These are phyloP conservation scores for Pisolithus thermaeus DNA, from an alignment of 1,284 basidiomycete genomes.

Conservation along the genomic window DNA sequence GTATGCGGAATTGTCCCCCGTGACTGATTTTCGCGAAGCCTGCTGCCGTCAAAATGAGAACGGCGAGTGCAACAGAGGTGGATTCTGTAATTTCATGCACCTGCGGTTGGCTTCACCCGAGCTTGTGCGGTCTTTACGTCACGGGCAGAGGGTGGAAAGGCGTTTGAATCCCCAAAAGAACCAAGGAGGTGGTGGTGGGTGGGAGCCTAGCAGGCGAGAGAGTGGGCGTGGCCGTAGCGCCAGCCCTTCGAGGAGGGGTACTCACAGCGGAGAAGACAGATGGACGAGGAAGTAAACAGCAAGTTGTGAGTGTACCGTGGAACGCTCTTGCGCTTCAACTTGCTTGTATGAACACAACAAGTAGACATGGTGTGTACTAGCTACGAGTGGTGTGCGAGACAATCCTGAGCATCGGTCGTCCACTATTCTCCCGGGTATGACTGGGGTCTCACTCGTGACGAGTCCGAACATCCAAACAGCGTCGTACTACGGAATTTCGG, in stretches of 20 bases:
- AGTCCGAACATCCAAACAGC: too few species aligned
- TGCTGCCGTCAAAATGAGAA: conserved; percentile 98
- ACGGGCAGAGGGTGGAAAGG: conserved; percentile 81
- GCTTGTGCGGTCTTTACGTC: conserved; percentile 72
- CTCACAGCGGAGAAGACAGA: conserved; percentile 66
- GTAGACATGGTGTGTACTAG: too few species aligned
- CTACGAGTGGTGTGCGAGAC: too few species aligned
- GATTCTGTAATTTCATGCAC: conserved; percentile 99
- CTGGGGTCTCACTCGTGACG: too few species aligned
- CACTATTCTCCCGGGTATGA: too few species aligned
- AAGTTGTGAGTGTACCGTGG: too few species aligned
- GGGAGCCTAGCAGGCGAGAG: conserved; percentile 70
- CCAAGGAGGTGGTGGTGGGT: conserved; percentile 65
- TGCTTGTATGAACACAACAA: neutral
- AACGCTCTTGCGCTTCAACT: neutral
- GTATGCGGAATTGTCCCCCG: conserved; percentile 98
- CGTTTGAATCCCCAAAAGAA: conserved; percentile 62
- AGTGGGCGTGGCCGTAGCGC: conserved; percentile 63
- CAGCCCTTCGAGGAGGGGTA: conserved; percentile 57
- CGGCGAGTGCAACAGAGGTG: conserved; percentile 93
- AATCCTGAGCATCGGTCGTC: too few species aligned
- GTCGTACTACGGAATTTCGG: too few species aligned
- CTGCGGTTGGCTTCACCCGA: conserved; percentile 81
- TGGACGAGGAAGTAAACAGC: conserved; percentile 62
- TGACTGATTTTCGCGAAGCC: conserved; percentile 98